Evolutionary conservation across 2,329 filamentous ascomycete genomes (phyloP), one percentile per base, ranked within the genome.

Genomic region (Lomentospora prolificans): DNA sequence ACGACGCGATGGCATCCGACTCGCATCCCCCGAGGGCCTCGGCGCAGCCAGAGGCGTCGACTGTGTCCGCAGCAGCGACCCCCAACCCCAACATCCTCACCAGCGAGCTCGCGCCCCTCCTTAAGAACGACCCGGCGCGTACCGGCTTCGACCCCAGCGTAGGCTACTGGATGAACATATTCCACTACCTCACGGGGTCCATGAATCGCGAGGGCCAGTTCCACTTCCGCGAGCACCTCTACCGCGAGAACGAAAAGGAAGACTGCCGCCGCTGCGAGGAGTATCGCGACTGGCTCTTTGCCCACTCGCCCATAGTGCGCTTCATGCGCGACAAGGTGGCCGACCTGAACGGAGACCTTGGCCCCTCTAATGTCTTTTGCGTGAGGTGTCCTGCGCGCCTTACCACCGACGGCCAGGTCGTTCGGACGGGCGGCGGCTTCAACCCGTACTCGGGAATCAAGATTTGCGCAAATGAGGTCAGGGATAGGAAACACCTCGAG

Each of bases 391-490:
- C 82, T 6, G 75, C 79, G 12, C 72, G 76, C 30, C 69, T 83
- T 31, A 76, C 75, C 36, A 72, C 77, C 61, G 73, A 79, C 60
- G 84, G 82, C 19, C 75, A 80, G 53, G 76, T 86, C 51, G 84
- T 87, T 66, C 73, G 81, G 53, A 76, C 81, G 66, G 80, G 80
- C 31, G 94, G 92, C 25, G 94, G 94, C 1, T 97, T 97, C 68
- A 86, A 86, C 67, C 85, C 90, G 1, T 79, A 87, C 53, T 87
- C 90, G 67, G 94, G 94, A 36, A 96, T 99, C 60, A 68, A 95
- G 65, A 77, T 99, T 22, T 99, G 94, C 71, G 90, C 94, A 53
- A 99, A 99, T 71, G 86, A 94, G 71, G 82, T 97, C 66, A 77
- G 86, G 58, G 84, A 90, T 66, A 76, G 84, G 57, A 84, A 85